phyloP scores from a whole-genome alignment of 1,284 basidiomycete species.

The Ustanciosporium gigantosporum region DNA sequence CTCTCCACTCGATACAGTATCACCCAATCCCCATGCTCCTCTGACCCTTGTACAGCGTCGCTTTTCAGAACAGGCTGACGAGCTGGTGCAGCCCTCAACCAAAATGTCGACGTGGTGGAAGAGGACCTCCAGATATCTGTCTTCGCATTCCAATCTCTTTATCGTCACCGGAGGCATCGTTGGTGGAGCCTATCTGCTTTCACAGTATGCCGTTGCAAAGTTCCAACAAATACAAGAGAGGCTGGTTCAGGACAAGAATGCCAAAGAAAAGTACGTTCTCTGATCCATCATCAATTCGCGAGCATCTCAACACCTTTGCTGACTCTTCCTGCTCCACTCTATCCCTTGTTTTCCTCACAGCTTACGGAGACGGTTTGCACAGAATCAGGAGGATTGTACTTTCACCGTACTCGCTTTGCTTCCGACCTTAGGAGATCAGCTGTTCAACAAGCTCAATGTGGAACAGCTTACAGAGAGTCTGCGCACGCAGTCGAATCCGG shows the following conservation, averaged over 20 bases:
- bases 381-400: conserved; percentile 79
- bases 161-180: conserved; percentile 64
- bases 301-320: not conserved
- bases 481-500: conserved; percentile 49
- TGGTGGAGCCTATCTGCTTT: conserved; percentile 73
- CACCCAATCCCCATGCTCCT: too few relatives aligned
- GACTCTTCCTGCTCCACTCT: not conserved
- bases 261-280: conserved; percentile 72
- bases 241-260: conserved; percentile 70
- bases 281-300: not conserved
- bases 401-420: conserved; percentile 80
- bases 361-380: conserved; percentile 74
- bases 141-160: conserved; percentile 45
- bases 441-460: conserved; percentile 78
- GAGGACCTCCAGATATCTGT: conserved; percentile 29
- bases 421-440: conserved; percentile 74
- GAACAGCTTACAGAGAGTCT: conserved; percentile 76
- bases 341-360: conserved; percentile 61
- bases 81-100: too few relatives aligned
- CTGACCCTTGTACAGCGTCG: too few relatives aligned
- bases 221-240: conserved; percentile 74
- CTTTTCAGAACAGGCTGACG: too few relatives aligned
- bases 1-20: too few relatives aligned
- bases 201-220: conserved; percentile 70
- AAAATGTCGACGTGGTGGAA: too few relatives aligned